Evolutionary conservation across 345 rosid genomes (phyloP).

Genomic region (Eucalyptus curtisii): DNA sequence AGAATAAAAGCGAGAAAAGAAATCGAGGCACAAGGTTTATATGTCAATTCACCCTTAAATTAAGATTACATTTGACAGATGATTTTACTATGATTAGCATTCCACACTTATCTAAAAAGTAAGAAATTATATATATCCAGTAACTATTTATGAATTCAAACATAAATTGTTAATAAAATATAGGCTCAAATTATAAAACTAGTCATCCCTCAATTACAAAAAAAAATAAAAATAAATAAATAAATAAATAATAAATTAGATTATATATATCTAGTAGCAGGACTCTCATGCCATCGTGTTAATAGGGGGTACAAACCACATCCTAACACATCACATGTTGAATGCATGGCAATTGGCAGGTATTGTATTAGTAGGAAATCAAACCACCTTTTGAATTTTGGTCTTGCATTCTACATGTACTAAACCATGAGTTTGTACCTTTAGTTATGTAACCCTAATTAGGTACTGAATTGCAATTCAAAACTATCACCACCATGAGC

Average conservation of each 20-base stretch:
- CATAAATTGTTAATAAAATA: too few species aligned
- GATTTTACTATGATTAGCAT: too few species aligned
- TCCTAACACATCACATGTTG: neutral
- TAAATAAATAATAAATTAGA: too few species aligned
- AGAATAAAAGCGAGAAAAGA: too few species aligned
- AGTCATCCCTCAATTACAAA: too few species aligned
- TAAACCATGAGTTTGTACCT: neutral
- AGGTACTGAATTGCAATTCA: neutral
- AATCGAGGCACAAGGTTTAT: too few species aligned
- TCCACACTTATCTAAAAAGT: accelerated
- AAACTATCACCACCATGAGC: neutral
- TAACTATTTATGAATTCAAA: too few species aligned
- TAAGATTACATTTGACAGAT: accelerated
- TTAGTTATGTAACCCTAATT: neutral
- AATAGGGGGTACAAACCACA: accelerated
- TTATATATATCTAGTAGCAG: too few species aligned
- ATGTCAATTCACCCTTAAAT: accelerated
- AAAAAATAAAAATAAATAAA: too few species aligned
- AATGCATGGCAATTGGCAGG: neutral
- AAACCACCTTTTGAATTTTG: neutral
- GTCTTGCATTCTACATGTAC: neutral
- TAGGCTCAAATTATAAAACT: too few species aligned
- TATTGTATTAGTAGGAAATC: neutral
- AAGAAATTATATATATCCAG: accelerated
- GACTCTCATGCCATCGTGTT: too few species aligned